Evolutionary conservation across 768 basidiomycete genomes (phyloP), one percentile per base, ranked within the genome.

Genomic region (Albatrellus ellisii): DNA sequence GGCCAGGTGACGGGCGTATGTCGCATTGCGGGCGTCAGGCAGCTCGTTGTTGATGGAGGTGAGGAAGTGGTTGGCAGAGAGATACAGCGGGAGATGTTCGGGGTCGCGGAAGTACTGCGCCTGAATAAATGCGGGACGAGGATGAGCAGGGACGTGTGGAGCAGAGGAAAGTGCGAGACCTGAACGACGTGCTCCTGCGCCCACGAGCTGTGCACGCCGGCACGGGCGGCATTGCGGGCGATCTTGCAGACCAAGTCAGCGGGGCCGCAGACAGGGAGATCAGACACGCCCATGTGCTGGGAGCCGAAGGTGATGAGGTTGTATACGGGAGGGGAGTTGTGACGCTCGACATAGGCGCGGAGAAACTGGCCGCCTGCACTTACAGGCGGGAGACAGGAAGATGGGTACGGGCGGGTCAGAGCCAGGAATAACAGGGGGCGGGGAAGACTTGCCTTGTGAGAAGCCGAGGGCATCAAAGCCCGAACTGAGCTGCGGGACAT

Each of bases 401-500:
- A n/a, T n/a, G n/a, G n/a, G 11, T 24, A 15, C 2, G n/a, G 21
- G 27, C 1, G 25, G 9, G 20, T 22, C 29, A 7, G 10, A 9
- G 22, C 24, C 26, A 17, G 6, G 36, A 15, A 38, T 28, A 46
- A 27, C 18, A 18, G 42, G 32, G 10, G 24, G n/a, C 28, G 34
- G 24, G 6, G 9, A 4, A 12, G 14, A 41, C 56, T n/a, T 41
- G 59, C 80, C 87, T 70, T 91, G 88, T 1, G 87, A 90, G 59
- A 91, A 79, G 1, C 88, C 88, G 39, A 91, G 77, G 12, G 82
- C 88, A 54, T 89, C 86, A 50, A 90, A 91, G 2, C 88, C 88
- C 22, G 53, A 52, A 36, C 64, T 46, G 12, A 91, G 69, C 51
- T 88, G 77, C 1, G 74, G 67, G 26, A 90, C 69, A 1, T 59